A percentile compares a stretch with the other conserved stretches of the same genome.
phyloP scores from a whole-genome alignment of 163 green algal species.

The Smithsoniella earleae region DNA sequence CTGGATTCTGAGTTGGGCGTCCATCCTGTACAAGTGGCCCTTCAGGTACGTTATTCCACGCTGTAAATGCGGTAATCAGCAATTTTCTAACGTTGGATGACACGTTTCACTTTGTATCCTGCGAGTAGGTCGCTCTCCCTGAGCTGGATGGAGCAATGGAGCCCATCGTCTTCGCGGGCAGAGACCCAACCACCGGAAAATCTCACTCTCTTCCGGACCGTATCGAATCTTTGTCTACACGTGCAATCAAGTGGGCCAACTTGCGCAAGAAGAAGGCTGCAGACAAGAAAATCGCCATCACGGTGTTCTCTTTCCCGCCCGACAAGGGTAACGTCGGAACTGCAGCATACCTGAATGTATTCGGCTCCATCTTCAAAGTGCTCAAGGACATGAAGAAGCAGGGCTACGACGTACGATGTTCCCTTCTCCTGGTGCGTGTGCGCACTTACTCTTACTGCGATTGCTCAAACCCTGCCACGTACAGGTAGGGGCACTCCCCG shows the following conservation, averaged over 20 bases:
- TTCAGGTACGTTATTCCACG: slow-evolving; percentile 66
- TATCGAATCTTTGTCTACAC: slow-evolving; percentile 69
- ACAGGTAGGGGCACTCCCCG: slow-evolving; percentile 66
- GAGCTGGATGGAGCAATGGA: slow-evolving; percentile 96
- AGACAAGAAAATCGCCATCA: slow-evolving; percentile 96
- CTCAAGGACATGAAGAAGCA: slow-evolving; percentile 65
- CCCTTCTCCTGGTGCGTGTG: too few species aligned
- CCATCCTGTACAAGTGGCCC: slow-evolving; percentile 95
- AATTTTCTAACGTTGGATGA: too few species aligned
- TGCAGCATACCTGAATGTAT: slow-evolving; percentile 98
- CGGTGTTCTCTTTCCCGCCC: slow-evolving; percentile 96
- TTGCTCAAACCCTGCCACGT: too few species aligned
- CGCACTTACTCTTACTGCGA: too few species aligned
- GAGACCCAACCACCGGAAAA: slow-evolving; percentile 95
- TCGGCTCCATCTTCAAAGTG: slow-evolving; percentile 85
- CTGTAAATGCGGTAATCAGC: too few species aligned
- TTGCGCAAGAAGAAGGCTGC: slow-evolving; percentile 77
- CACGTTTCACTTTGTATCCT: not conserved
- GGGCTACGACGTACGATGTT: slow-evolving; percentile 76
- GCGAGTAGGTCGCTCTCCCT: slow-evolving; percentile 83
- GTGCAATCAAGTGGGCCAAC: slow-evolving; percentile 91
- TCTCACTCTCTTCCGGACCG: slow-evolving; percentile 92
- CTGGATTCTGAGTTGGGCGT: slow-evolving; percentile 87
- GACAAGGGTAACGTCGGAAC: slow-evolving; percentile 99
- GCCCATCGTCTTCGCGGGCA: slow-evolving; percentile 95